Percentiles rank a stretch among this genome's conserved stretches.
Conservation (phyloP, 2,329 filamentous ascomycete species). For the Fusarium tricinctum region DNA sequence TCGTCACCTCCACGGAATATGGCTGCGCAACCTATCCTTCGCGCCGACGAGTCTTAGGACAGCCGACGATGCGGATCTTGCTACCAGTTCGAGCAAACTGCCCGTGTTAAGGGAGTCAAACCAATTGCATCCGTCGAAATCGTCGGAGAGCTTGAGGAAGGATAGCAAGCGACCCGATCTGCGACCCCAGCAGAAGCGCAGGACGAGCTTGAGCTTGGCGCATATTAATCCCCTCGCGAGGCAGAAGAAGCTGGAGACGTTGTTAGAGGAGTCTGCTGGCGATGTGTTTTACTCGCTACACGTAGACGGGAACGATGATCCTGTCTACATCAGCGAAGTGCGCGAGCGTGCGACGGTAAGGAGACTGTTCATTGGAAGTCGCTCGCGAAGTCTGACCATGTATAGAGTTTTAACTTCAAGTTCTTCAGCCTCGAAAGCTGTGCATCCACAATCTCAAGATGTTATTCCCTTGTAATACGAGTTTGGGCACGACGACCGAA, state of each 20-base stretch:
- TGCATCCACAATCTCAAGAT: slow-evolving; percentile 74
- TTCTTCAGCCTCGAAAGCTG: slow-evolving; percentile 81
- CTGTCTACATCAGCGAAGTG: slow-evolving; percentile 91
- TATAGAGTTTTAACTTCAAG: slow-evolving; percentile 85
- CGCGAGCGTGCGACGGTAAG: slow-evolving; percentile 78
- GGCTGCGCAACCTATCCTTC: slow-evolving; percentile 86
- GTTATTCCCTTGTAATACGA: slow-evolving; percentile 74
- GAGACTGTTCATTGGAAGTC: background rate
- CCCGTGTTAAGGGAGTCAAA: slow-evolving; percentile 62
- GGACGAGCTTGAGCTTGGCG: slow-evolving; percentile 65
- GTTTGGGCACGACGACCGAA: slow-evolving; percentile 77
- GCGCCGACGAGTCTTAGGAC: slow-evolving; percentile 70
- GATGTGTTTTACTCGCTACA: slow-evolving; percentile 93
- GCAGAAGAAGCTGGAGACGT: slow-evolving; percentile 82
- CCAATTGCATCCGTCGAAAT: slow-evolving; percentile 68
- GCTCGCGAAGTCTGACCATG: slow-evolving; percentile 10
- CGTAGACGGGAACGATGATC: slow-evolving; percentile 73
- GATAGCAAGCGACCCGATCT: slow-evolving; percentile 54
- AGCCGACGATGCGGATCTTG: slow-evolving; percentile 84
- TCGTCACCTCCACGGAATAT: slow-evolving; percentile 88
- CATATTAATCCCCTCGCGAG: slow-evolving; percentile 64
- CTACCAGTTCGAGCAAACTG: slow-evolving; percentile 78
- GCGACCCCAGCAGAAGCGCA: slow-evolving; percentile 54
- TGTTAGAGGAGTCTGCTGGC: slow-evolving; percentile 79
- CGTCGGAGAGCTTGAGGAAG: slow-evolving; percentile 65